Evolutionary conservation across 2,329 filamentous ascomycete genomes (phyloP).

Genomic region (Emericellopsis cladophorae): DNA sequence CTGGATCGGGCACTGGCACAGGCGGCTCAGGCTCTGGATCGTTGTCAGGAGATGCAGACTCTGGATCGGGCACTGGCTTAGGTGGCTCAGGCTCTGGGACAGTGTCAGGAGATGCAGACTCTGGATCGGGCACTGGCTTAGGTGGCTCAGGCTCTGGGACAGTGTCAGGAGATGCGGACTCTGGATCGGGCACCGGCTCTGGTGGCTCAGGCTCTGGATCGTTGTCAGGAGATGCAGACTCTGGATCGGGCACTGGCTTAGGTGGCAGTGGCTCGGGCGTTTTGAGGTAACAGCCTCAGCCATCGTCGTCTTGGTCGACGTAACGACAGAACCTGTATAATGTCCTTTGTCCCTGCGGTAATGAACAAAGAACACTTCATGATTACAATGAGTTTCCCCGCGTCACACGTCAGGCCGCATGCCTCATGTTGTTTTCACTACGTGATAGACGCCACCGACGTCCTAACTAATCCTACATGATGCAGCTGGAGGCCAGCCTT

Average conservation of each 20-base stretch:
- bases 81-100: slow-evolving; percentile 1
- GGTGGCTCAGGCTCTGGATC: slow-evolving; percentile 3
- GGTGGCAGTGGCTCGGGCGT: too few relatives aligned
- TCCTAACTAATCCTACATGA: too few relatives aligned
- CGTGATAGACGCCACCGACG: too few relatives aligned
- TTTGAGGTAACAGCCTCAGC: too few relatives aligned
- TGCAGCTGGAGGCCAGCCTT: too few relatives aligned
- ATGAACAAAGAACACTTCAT: too few relatives aligned
- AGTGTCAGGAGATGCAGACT: neutral
- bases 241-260: neutral
- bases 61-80: neutral
- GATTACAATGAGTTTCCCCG: too few relatives aligned
- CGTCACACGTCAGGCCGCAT: too few relatives aligned
- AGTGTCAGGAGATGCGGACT: neutral
- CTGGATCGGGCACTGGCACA: neutral
- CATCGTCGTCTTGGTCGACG: too few relatives aligned
- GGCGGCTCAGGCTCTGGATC: neutral
- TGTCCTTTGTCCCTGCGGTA: too few relatives aligned
- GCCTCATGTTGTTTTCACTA: too few relatives aligned
- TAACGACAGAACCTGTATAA: too few relatives aligned
- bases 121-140: neutral
- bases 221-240: neutral
- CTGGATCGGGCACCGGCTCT: neutral
- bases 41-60: neutral
- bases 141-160: neutral